phyloP scores from a whole-genome alignment of 2,329 filamentous ascomycete species.

The Pseudogymnoascus sp. region DNA sequence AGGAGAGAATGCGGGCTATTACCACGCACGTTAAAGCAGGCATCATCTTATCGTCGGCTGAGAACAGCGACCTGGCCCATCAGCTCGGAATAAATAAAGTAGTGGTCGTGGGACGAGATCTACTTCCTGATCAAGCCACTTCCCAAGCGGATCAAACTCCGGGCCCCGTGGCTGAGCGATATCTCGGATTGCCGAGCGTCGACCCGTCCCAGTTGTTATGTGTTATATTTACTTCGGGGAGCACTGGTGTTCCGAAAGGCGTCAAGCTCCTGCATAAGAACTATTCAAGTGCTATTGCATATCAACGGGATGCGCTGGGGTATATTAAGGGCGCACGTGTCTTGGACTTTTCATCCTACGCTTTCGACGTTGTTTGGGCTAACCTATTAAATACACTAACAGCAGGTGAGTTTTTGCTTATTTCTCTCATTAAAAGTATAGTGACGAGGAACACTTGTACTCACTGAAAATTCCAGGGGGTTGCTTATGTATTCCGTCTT shows the following conservation, averaged over 20 bases:
- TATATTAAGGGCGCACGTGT: neutral
- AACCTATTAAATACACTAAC: constrained; percentile 16
- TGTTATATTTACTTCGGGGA: constrained; percentile 15
- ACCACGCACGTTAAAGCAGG: neutral
- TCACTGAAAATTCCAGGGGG: constrained; percentile 9
- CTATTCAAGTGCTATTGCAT: neutral
- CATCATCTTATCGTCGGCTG: constrained; percentile 1
- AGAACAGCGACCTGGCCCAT: neutral
- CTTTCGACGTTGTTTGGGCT: constrained; percentile 16
- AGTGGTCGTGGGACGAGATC: neutral
- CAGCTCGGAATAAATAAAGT: neutral
- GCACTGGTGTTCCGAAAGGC: constrained; percentile 16
- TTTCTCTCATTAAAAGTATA: neutral
- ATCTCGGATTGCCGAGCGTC: neutral
- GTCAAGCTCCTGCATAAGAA: constrained; percentile 8
- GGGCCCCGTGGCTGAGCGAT: neutral
- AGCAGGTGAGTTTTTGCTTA: neutral
- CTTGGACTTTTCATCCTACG: constrained; percentile 15
- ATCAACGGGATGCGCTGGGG: neutral
- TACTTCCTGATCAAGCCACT: neutral
- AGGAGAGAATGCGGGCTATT: constrained; percentile 18
- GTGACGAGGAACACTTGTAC: neutral
- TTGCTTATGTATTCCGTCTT: constrained; percentile 17
- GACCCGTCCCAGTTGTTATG: neutral
- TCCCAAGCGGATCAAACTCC: neutral